A percentile compares a stretch with the other conserved stretches of the same genome.
Evolutionary conservation across 169 alveolate species (phyloP).

Genomic region (Plasmodium inui): DNA sequence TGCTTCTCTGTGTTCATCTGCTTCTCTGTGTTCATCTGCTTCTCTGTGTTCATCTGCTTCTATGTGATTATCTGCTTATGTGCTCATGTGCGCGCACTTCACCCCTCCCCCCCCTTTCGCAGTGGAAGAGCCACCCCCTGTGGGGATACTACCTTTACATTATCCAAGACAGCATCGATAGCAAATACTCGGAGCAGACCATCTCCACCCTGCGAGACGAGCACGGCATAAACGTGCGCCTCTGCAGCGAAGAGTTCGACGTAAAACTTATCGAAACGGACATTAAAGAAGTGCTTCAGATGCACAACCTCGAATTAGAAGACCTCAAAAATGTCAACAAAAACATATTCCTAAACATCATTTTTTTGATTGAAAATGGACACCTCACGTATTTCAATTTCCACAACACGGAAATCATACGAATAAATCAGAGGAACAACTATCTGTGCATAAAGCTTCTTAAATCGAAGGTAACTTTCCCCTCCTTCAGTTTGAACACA

Average conservation of each 20-base stretch:
- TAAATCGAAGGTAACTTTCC: slow-evolving; percentile 37
- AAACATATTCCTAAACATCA: slow-evolving; percentile 30
- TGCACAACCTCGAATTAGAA: slow-evolving; percentile 23
- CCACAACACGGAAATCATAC: slow-evolving; percentile 44
- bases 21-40: not conserved
- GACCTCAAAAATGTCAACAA: slow-evolving; percentile 26
- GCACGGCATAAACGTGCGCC: slow-evolving; percentile 21
- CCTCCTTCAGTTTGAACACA: slow-evolving; percentile 37
- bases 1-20: not conserved
- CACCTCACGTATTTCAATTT: slow-evolving; percentile 52
- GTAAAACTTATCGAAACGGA: slow-evolving; percentile 31
- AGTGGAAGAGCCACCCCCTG: slow-evolving; percentile 36
- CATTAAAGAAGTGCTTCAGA: slow-evolving; percentile 19
- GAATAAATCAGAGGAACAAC: slow-evolving; percentile 45
- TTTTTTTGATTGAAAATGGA: slow-evolving; percentile 71
- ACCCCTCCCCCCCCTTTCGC: not conserved
- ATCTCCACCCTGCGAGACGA: slow-evolving; percentile 10
- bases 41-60: not conserved
- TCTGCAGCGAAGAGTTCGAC: slow-evolving; percentile 55
- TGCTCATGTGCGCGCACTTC: not conserved
- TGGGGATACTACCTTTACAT: slow-evolving; percentile 70
- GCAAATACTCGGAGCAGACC: slow-evolving; percentile 45
- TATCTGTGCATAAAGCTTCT: slow-evolving; percentile 34
- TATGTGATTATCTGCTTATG: not conserved
- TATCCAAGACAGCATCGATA: slow-evolving; percentile 56